These are phyloP conservation scores for Dryas octopetala DNA, from an alignment of 306 rosid species.

Conservation along the genomic window DNA sequence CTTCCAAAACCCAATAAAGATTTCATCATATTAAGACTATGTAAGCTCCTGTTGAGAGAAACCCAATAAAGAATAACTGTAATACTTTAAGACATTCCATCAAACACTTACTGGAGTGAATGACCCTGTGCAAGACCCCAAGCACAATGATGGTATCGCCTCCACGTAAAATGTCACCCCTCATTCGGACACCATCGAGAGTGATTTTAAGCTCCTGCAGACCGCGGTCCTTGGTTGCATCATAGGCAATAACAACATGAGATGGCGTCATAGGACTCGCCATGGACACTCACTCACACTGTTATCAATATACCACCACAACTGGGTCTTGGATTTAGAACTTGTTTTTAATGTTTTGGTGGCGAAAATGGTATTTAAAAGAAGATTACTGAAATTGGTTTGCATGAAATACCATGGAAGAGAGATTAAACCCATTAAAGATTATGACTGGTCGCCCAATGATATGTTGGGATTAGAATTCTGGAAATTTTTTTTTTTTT, in stretches of 20 bases:
- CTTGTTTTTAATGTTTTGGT: slow-evolving; percentile 3
- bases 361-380: slow-evolving; percentile 4
- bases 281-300: slow-evolving; percentile 21
- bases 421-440: background rate
- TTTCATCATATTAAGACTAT: no score
- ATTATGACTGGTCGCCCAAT: slow-evolving; percentile 13
- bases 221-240: slow-evolving; percentile 57
- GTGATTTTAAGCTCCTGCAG: slow-evolving; percentile 43
- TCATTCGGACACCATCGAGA: slow-evolving; percentile 26
- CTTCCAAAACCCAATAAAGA: background rate
- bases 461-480: background rate
- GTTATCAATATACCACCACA: background rate
- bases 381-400: background rate
- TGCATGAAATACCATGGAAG: background rate
- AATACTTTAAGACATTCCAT: background rate
- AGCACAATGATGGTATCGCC: slow-evolving; percentile 58
- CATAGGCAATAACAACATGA: slow-evolving; percentile 53
- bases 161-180: slow-evolving; percentile 41
- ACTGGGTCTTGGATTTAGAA: slow-evolving; percentile 9
- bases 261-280: slow-evolving; percentile 36
- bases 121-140: slow-evolving; percentile 52
- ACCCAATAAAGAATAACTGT: background rate
- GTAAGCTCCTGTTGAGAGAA: no score
- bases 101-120: slow-evolving; percentile 53
- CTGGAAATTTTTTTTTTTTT: background rate